Evolutionary conservation across 1,284 basidiomycete species (phyloP).

Genomic region (Tremellales sp.): DNA sequence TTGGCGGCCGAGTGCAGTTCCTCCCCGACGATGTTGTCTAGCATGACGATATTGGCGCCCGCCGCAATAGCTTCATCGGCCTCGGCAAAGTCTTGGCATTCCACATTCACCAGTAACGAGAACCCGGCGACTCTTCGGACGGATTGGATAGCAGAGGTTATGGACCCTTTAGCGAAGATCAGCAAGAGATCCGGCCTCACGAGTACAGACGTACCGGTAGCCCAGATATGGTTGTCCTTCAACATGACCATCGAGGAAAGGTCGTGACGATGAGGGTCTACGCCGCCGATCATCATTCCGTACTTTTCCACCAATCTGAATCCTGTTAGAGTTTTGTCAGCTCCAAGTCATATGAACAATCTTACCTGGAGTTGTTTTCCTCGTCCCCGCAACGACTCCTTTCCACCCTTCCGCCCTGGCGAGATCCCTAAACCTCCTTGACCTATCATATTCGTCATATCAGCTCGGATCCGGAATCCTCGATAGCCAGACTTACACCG

Average conservation of each 20-base stretch:
- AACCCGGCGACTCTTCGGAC: conserved; percentile 90
- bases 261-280: conserved; percentile 95
- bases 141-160: conserved; percentile 77
- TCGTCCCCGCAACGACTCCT: conserved; percentile 88
- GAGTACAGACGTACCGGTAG: conserved; percentile 60
- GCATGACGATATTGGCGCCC: conserved; percentile 96
- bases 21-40: conserved; percentile 86
- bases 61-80: conserved; percentile 94
- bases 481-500: conserved; percentile 59
- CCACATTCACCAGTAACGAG: conserved; percentile 87
- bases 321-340: conserved; percentile 98
- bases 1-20: conserved; percentile 66
- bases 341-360: too few species aligned
- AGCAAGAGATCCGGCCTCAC: neutral
- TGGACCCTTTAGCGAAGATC: conserved; percentile 59
- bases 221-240: conserved; percentile 99
- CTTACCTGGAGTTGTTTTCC: too few species aligned
- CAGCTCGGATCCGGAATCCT: conserved; percentile 17
- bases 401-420: conserved; percentile 75
- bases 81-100: conserved; percentile 82
- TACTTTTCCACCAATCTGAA: conserved; percentile 98
- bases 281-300: conserved; percentile 95
- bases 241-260: conserved; percentile 99
- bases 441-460: conserved; percentile 53
- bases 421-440: conserved; percentile 72